phyloP scores from a whole-genome alignment of 1,284 basidiomycete species.

The Microbotryum violaceum region DNA sequence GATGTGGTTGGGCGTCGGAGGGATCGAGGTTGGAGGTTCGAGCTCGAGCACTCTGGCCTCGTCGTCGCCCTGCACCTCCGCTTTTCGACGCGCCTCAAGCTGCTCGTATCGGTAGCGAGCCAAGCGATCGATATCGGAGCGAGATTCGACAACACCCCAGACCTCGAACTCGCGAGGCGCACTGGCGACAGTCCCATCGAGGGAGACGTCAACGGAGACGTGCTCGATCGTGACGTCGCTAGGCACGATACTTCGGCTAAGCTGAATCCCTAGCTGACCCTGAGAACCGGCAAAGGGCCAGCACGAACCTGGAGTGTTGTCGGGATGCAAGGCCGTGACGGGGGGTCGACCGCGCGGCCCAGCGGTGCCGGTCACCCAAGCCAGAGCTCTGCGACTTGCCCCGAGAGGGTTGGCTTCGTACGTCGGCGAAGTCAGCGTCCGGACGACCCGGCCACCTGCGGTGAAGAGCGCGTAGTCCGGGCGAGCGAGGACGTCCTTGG shows the following conservation, averaged over 20 bases:
- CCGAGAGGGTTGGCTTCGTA: constrained; percentile 54
- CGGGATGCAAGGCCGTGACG: constrained; percentile 74
- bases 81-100: constrained; percentile 16
- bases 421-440: constrained; percentile 68
- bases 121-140: constrained; percentile 59
- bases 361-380: constrained; percentile 22
- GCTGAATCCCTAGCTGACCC: constrained; percentile 72
- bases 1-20: constrained; percentile 54
- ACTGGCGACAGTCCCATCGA: constrained; percentile 55
- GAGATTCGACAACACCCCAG: constrained; percentile 75
- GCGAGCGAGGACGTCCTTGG: constrained; percentile 68
- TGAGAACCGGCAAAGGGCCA: constrained; percentile 78
- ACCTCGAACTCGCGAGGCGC: constrained; percentile 81
- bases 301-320: constrained; percentile 72
- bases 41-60: constrained; percentile 39
- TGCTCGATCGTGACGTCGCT: constrained; percentile 83
- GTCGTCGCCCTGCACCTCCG: constrained; percentile 29
- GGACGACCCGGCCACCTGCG: constrained; percentile 70
- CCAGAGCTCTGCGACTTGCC: constrained; percentile 15
- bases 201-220: constrained; percentile 65
- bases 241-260: constrained; percentile 61
- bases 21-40: constrained; percentile 45
- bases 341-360: constrained; percentile 65
- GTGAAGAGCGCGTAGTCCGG: constrained; percentile 81
- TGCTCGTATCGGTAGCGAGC: constrained; percentile 32